phyloP scores from a whole-genome alignment of 345 rosid genomes.

The Dovyalis caffra region DNA sequence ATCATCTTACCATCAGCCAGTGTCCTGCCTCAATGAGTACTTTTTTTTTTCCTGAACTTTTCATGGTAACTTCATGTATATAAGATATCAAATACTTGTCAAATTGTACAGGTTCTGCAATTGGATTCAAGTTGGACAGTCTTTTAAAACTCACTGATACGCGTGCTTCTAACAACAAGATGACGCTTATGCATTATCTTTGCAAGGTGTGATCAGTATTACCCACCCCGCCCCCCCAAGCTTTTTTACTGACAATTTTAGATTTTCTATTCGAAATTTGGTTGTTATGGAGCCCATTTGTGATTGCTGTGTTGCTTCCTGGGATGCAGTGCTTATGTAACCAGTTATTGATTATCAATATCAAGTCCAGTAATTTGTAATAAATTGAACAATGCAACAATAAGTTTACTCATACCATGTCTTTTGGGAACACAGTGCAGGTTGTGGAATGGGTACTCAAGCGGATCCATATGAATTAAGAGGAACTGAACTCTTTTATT shows the following conservation, averaged over 20 bases:
- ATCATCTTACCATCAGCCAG: not conserved
- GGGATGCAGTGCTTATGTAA: not conserved
- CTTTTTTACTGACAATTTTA: too few species aligned
- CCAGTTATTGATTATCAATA: not conserved
- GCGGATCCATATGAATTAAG: too few species aligned
- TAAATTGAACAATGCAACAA: not conserved
- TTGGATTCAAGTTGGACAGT: slow-evolving; percentile 99
- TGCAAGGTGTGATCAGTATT: slow-evolving; percentile 65
- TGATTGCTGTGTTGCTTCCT: not conserved
- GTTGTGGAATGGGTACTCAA: not conserved
- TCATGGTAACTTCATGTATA: not conserved
- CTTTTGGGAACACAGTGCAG: not conserved
- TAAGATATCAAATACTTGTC: slow-evolving; percentile 18
- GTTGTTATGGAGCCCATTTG: not conserved
- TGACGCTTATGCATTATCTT: slow-evolving; percentile 98
- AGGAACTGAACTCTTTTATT: too few species aligned
- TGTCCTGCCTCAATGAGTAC: not conserved
- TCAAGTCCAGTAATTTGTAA: not conserved
- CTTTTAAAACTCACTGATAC: slow-evolving; percentile 88
- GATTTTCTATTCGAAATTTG: not conserved
- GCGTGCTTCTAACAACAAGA: slow-evolving; percentile 87
- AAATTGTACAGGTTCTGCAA: slow-evolving; percentile 75
- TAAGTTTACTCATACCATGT: not conserved
- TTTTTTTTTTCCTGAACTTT: not conserved
- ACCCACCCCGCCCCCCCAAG: too few species aligned